Conservation (phyloP, 371 early-diverging fungal genomes). For the Phascolomyces articulosus region DNA sequence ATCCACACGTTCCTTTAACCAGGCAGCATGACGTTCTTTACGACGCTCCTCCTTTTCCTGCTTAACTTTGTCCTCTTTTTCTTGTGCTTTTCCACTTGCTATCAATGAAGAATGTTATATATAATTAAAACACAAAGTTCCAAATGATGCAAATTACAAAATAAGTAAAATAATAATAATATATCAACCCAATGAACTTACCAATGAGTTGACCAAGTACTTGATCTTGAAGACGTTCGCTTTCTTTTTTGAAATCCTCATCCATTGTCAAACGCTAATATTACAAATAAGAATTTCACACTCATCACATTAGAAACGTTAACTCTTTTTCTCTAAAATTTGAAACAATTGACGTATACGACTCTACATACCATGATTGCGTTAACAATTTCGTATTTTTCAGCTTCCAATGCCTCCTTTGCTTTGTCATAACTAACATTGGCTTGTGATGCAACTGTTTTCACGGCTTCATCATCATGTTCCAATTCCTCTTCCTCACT, state of each 20-base stretch:
- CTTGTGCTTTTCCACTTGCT: constrained; percentile 48
- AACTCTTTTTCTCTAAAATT: no score
- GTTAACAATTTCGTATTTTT: constrained; percentile 67
- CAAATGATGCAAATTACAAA: background rate
- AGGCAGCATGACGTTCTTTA: constrained; percentile 27
- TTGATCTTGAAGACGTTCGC: constrained; percentile 45
- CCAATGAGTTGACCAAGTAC: constrained; percentile 42
- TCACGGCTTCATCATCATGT: constrained; percentile 44
- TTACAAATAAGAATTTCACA: background rate
- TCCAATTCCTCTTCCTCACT: constrained; percentile 40
- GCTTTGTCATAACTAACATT: constrained; percentile 59
- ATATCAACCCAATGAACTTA: constrained; percentile 17
- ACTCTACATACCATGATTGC: constrained; percentile 75
- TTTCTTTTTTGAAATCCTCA: constrained; percentile 40
- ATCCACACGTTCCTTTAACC: constrained; percentile 28
- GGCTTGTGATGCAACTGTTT: constrained; percentile 64
- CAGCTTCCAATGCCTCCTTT: constrained; percentile 56
- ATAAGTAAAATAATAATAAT: background rate
- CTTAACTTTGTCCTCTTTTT: constrained; percentile 45
- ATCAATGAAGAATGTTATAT: no score
- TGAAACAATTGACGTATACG: no score
- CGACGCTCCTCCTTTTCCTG: constrained; percentile 35
- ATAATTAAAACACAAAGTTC: no score
- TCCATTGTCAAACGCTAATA: constrained; percentile 42
- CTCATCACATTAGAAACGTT: no score